A percentile compares a stretch with the other conserved stretches of the same genome.
Evolutionary conservation across 2,329 filamentous ascomycete genomes (phyloP).

Genomic region (Claviceps capensis): DNA sequence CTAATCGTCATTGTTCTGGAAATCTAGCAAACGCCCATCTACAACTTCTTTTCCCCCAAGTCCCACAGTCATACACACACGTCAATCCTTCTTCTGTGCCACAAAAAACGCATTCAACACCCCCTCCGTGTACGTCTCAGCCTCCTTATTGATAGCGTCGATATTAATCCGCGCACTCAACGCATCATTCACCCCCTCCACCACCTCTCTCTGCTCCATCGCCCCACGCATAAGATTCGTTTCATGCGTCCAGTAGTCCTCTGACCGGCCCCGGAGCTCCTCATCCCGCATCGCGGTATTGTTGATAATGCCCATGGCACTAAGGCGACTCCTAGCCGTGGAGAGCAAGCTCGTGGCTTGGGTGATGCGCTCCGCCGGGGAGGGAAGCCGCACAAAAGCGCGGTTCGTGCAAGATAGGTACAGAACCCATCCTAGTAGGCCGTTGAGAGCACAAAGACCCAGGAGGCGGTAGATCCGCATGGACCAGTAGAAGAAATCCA

Average conservation of each 20-base stretch:
- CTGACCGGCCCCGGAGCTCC: conserved; percentile 48
- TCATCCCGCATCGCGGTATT: conserved; percentile 70
- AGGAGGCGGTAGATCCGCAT: conserved; percentile 49
- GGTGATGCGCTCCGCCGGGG: conserved; percentile 54
- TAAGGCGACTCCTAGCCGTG: conserved; percentile 50
- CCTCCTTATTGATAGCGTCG: conserved; percentile 44
- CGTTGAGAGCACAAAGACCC: conserved; percentile 51
- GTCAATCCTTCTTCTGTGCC: conserved; percentile 4
- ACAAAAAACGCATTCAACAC: conserved; percentile 20
- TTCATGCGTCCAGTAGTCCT: conserved; percentile 73
- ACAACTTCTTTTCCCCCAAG: neutral
- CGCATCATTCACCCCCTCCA: conserved; percentile 56
- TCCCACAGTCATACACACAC: too few relatives aligned
- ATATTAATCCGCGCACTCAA: conserved; percentile 52
- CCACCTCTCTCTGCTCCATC: conserved; percentile 66
- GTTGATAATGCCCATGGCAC: conserved; percentile 59
- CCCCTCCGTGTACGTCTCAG: conserved; percentile 43
- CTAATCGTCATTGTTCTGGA: neutral
- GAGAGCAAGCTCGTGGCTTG: conserved; percentile 41
- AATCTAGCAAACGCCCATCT: neutral
- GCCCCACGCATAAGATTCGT: conserved; percentile 56
- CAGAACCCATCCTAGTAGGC: conserved; percentile 46
- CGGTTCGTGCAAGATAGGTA: conserved; percentile 72
- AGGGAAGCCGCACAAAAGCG: conserved; percentile 51
- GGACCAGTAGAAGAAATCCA: conserved; percentile 62